phyloP scores from a whole-genome alignment of 2,329 filamentous ascomycete genomes.

The Coleophoma eucalyptorum region DNA sequence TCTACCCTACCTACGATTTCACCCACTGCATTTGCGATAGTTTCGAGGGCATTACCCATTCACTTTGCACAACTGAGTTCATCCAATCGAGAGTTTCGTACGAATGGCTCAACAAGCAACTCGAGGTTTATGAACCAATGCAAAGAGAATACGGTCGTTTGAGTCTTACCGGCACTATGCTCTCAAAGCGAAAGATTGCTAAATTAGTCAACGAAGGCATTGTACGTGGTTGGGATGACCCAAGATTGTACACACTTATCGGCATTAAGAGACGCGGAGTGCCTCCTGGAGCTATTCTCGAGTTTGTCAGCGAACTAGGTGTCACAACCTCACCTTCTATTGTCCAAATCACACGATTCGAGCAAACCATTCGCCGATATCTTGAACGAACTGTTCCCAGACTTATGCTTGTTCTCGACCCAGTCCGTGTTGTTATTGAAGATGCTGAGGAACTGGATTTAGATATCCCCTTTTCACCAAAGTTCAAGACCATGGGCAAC shows the following conservation, averaged over 20 bases:
- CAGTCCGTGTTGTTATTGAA: conserved; percentile 77
- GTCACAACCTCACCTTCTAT: conserved; percentile 79
- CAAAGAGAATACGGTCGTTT: conserved; percentile 81
- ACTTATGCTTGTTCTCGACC: conserved; percentile 85
- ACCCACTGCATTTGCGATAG: conserved; percentile 89
- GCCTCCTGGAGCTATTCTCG: conserved; percentile 81
- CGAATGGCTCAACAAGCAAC: conserved; percentile 79
- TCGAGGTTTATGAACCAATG: conserved; percentile 88
- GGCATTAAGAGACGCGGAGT: conserved; percentile 80
- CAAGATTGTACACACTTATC: conserved; percentile 82
- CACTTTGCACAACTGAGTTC: conserved; percentile 91
- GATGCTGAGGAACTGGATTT: conserved; percentile 69
- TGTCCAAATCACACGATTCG: conserved; percentile 79
- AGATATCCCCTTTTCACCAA: conserved; percentile 75
- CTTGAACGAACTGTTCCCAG: conserved; percentile 85
- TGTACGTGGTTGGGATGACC: conserved; percentile 88
- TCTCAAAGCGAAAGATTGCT: conserved; percentile 81
- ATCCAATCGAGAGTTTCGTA: conserved; percentile 81
- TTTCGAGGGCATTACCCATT: conserved; percentile 89
- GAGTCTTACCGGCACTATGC: conserved; percentile 78
- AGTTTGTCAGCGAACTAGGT: conserved; percentile 87
- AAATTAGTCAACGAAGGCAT: conserved; percentile 74
- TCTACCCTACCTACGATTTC: conserved; percentile 95
- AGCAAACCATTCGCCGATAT: conserved; percentile 79
- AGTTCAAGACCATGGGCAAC: conserved; percentile 65